These are phyloP conservation scores for Fusarium staphyleae DNA, from an alignment of 2,329 filamentous ascomycete genomes.

Conservation along the genomic window DNA sequence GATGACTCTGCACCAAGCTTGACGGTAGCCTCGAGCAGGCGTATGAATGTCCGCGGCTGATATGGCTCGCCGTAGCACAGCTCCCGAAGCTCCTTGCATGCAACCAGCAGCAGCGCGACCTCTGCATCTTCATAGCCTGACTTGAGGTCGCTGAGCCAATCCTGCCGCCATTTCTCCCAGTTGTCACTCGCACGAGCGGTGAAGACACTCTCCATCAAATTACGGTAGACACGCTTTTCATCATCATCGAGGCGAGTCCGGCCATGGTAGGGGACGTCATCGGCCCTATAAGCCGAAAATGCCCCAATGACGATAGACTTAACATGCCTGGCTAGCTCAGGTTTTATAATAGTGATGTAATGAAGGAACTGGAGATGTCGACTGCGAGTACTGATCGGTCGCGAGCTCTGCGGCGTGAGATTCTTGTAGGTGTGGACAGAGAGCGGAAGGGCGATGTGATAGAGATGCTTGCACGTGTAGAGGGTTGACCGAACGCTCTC, in stretches of 20 bases:
- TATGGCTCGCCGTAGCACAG: conserved; percentile 1
- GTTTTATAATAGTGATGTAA: conserved; percentile 7
- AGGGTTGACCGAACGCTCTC: conserved; percentile 1
- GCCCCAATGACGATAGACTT: not conserved
- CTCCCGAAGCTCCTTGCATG: not conserved
- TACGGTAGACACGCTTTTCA: not conserved
- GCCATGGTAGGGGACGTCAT: not conserved
- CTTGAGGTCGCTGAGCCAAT: conserved; percentile 1
- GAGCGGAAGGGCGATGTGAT: not conserved
- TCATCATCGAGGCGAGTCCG: not conserved
- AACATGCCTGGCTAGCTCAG: conserved; percentile 2
- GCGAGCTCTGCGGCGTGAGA: too few species aligned
- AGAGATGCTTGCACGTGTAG: conserved; percentile 1
- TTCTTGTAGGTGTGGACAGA: conserved; percentile 2
- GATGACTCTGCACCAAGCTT: not conserved
- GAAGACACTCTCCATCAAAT: not conserved
- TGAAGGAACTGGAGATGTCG: conserved; percentile 4
- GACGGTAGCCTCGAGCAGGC: not conserved
- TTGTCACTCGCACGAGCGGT: not conserved
- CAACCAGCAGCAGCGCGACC: not conserved
- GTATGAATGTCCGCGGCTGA: not conserved
- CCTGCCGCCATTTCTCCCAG: not conserved
- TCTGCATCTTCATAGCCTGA: not conserved
- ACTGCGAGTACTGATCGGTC: not conserved
- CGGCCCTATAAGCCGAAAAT: not conserved